Percentiles rank a stretch among this genome's conserved stretches.
phyloP scores from a whole-genome alignment of 2,329 filamentous ascomycete genomes.

The Nothophoma quercina region DNA sequence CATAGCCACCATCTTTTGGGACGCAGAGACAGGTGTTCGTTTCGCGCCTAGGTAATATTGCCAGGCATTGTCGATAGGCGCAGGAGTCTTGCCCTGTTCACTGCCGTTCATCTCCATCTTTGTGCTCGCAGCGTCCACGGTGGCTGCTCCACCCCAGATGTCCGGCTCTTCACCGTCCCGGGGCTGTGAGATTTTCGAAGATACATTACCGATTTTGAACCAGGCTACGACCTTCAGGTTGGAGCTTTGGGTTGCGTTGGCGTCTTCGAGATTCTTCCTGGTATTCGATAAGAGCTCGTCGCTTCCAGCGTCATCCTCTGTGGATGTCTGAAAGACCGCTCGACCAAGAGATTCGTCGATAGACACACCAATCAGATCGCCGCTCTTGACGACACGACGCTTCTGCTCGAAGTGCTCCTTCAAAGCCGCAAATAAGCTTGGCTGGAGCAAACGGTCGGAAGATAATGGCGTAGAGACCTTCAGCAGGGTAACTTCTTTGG shows the following conservation, averaged over 20 bases:
- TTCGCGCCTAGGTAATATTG: conserved; percentile 86
- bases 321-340: conserved; percentile 75
- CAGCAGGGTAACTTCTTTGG: conserved; percentile 82
- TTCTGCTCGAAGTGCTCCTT: conserved; percentile 89
- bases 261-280: conserved; percentile 45
- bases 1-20: conserved; percentile 63
- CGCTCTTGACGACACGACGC: conserved; percentile 81
- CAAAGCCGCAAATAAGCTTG: conserved; percentile 82
- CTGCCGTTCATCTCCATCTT: conserved; percentile 92
- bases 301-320: conserved; percentile 71
- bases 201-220: conserved; percentile 83
- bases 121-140: conserved; percentile 85
- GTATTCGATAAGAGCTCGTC: conserved; percentile 62
- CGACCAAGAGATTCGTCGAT: conserved; percentile 86
- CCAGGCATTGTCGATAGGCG: conserved; percentile 80
- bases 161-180: conserved; percentile 69
- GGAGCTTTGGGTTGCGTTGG: conserved; percentile 17
- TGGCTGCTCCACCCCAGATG: conserved; percentile 84
- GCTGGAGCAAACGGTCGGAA: conserved; percentile 83
- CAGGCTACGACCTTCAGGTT: conserved; percentile 71
- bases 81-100: conserved; percentile 80
- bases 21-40: conserved; percentile 65
- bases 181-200: conserved; percentile 57
- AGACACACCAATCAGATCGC: conserved; percentile 87
- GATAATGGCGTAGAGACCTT: conserved; percentile 90